Base-by-base conservation (phyloP, 2,329 filamentous ascomycete species). In the Phialemoniopsis sp. region DNA sequence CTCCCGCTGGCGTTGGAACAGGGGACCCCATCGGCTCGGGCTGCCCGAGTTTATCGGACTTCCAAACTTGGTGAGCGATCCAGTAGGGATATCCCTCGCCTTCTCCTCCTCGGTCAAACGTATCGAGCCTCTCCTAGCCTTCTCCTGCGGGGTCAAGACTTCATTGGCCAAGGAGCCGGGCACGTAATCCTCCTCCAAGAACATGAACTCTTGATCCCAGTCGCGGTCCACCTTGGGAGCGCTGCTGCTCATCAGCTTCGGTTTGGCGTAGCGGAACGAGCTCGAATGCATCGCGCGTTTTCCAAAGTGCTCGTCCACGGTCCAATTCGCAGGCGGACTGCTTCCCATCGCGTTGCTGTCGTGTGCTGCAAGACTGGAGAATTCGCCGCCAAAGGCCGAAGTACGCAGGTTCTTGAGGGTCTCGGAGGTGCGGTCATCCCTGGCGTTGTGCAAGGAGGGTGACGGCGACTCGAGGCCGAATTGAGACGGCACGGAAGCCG, bases 401-500 rank as follows among this genome's bases (percentile, higher is more conserved):
- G 71, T 77, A 55, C 83, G 80, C 15, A 85, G 62, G 42, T 75
- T 67, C 57, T 82, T 83, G 18, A 85, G 64, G 7, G 80, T 78
- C 50, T 82, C 79, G 3, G 78, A 82, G 4, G 78, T 78, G 37
- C 76, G 70, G 3, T 68, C 64, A 36, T 82, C 79, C 49, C 79
- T 79, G 41, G 71, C 81, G 21, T 71, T 72, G 55, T 70, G 76
- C 31, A 89, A 73, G 1, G 88, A 89, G 2, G 84, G 79, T 3
- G 89, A 85, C 5, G 89, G 89, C 8, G 86, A 89, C 38, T 95
- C 90, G 49, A 96, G 70, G 13, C 87, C 87, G 53, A 97, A 96
- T 52, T 91, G 88, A 37, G 89, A 87, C 9, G 93, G 93, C 10
- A 97, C 87, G 0, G 91, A 97, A 0, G 90, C 88, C 8, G 91